Evolutionary conservation across 495 filamentous ascomycete genomes (phyloP), one percentile per base, ranked within the genome.

Genomic region (Pseudoneurospora amorphoporcata): DNA sequence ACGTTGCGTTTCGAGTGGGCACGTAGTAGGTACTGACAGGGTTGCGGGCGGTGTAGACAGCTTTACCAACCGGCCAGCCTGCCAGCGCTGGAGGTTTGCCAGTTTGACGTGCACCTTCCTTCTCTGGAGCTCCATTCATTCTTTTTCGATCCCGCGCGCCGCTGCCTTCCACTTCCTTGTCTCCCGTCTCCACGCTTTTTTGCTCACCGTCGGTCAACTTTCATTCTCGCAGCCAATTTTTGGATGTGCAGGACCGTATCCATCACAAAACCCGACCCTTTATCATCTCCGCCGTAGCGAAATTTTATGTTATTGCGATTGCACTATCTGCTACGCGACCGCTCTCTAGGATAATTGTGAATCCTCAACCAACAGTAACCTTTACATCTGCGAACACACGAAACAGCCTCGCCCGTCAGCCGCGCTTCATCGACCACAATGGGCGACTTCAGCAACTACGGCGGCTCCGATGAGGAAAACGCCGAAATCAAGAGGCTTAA

Each of bases 391-490:
- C 72, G n/a, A 43, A 29, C 29, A 53, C 72, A 47, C 32, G 14
- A 17, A 70, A 10, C 32, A 58, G 53, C 35, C 43, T 71, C 35
- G 32, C 41, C 32, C 12, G 29, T 68, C 38, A 71, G n/a, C 53
- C 53, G 23, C 14, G 53, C 12, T 17, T 65, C 39, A 69, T 29
- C 35, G 32, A 68, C 68, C 68, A 73, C 70, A 68, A 86, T 86
- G 84, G 79, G 79, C 58, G 84, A 86, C 73, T 84, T 83, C 74
- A 80, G 75, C 32, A 77, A 92, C 77, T 95, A 89, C 79, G 91
- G 90, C 70, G 89, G 91, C 72, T 89, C 90, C 6, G 93, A 95
- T 37, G 93, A 97, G 81, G 92, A 95, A 81, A 94, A 93, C 78
- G 88, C 87, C 68, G 93, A 97, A 85, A 87, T 97, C 73, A 90